A percentile compares a stretch with the other conserved stretches of the same genome.
phyloP scores from a whole-genome alignment of 2,329 filamentous ascomycete species.

The Elsinoe ampelina region DNA sequence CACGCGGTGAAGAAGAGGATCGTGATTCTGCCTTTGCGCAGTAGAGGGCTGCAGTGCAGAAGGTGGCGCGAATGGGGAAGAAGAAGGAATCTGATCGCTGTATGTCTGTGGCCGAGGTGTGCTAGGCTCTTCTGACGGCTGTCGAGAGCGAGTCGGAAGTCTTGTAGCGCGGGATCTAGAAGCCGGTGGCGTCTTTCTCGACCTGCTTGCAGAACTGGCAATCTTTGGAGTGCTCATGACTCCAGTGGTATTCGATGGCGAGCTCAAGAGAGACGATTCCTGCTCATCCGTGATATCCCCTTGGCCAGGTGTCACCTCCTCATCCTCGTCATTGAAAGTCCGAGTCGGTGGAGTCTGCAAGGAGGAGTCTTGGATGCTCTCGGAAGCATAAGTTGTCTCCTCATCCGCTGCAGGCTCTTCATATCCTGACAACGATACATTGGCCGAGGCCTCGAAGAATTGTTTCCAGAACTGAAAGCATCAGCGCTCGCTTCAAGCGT shows the following conservation, averaged over 20 bases:
- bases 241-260: conserved; percentile 38
- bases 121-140: conserved; percentile 22
- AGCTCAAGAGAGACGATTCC: conserved; percentile 55
- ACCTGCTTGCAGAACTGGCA: conserved; percentile 22
- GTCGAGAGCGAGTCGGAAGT: background rate
- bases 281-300: conserved; percentile 30
- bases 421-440: conserved; percentile 91
- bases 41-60: conserved; percentile 32
- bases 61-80: conserved; percentile 45
- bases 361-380: conserved; percentile 18
- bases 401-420: conserved; percentile 66
- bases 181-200: conserved; percentile 24
- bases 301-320: conserved; percentile 27
- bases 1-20: conserved; percentile 81
- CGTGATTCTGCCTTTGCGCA: conserved; percentile 41
- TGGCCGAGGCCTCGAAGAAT: conserved; percentile 97
- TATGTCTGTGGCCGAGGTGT: conserved; percentile 13
- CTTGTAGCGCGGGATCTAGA: conserved; percentile 21
- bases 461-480: conserved; percentile 86
- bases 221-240: conserved; percentile 52
- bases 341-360: conserved; percentile 11
- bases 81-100: conserved; percentile 19
- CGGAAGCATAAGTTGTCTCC: conserved; percentile 36
- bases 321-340: conserved; percentile 19
- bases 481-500: background rate